Base-by-base conservation (phyloP, 805 yeast species). In the Candida koratica region DNA sequence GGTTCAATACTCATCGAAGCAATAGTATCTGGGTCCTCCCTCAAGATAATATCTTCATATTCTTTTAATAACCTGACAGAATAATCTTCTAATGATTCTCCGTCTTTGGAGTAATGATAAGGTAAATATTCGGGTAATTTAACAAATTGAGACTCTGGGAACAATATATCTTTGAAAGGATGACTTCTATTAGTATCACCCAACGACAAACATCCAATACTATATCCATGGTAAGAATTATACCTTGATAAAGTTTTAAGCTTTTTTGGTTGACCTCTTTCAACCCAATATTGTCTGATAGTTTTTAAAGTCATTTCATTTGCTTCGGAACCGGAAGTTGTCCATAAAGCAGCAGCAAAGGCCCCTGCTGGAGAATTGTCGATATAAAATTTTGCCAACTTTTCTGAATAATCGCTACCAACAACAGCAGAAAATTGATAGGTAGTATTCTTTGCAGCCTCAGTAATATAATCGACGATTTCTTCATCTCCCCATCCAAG, bases 291-390 rank as follows among this genome's bases (percentile, higher is more conserved):
- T 37, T 55, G 61, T 36, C 53, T 46, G 27, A 51, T 47, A 20
- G 54, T 47, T 42, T 55, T 57, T 41, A 56, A 32, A 8, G 58
- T 55, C 41, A 51, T 49, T 34, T 57, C 61, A 35, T 55, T 57
- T 12, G 59, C 46, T 38, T 57, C 62, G 17, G 59, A 52, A 9
- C 62, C 62, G 4, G 60, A 57, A 11, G 51, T 43, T n/a, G 52
- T 64, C 54, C 64, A 67, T 20, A 64, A 52, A 4, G 71, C 73
- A 33, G 64, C 51, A 28, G 57, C 61, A 47, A 69, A 69, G 6
- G 69, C 62, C 11, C 64, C 68, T n/a, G 46, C 44, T 34, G 72
- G 71, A n/a, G 73, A 67, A 38, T 60, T 54, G 7, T 61, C 66
- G 39, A 48, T 32, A 34, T 52, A 48, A 34, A 51, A 57, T 26